These are phyloP conservation scores for Sclerospora graminicola DNA, from an alignment of 352 stramenopile genomes.

Conservation along the genomic window DNA sequence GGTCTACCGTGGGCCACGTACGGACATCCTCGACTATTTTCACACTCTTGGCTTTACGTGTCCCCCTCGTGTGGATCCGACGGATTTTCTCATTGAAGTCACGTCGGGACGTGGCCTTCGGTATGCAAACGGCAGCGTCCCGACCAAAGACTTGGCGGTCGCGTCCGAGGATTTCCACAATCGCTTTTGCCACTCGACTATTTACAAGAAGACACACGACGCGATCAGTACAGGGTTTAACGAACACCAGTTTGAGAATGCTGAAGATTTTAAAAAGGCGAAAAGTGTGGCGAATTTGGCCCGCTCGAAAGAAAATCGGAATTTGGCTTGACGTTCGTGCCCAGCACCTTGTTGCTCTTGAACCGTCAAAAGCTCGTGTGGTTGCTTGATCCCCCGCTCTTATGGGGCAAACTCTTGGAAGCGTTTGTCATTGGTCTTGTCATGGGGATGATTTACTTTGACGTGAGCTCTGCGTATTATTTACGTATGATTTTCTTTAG, in stretches of 20 bases:
- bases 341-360: conserved; percentile 36
- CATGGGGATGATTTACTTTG: conserved; percentile 70
- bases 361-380: conserved; percentile 55
- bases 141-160: conserved; percentile 18
- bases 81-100: conserved; percentile 64
- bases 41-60: conserved; percentile 58
- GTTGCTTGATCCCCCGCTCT: conserved; percentile 41
- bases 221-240: conserved; percentile 39
- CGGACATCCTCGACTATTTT: conserved; percentile 81
- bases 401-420: conserved; percentile 62
- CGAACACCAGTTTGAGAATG: conserved; percentile 37
- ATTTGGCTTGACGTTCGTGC: conserved; percentile 36
- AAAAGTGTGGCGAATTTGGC: conserved; percentile 37
- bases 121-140: conserved; percentile 33
- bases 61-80: conserved; percentile 46
- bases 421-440: conserved; percentile 66
- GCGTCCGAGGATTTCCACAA: conserved; percentile 44
- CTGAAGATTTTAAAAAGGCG: conserved; percentile 41
- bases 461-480: conserved; percentile 45
- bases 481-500: conserved; percentile 68
- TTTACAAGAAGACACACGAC: conserved; percentile 44
- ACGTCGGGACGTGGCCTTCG: conserved; percentile 41
- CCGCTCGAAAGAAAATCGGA: conserved; percentile 38
- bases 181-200: conserved; percentile 39
- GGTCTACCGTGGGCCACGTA: conserved; percentile 87